Conservation (phyloP, 495 filamentous ascomycete species). For the Pyrenula massariospora region DNA sequence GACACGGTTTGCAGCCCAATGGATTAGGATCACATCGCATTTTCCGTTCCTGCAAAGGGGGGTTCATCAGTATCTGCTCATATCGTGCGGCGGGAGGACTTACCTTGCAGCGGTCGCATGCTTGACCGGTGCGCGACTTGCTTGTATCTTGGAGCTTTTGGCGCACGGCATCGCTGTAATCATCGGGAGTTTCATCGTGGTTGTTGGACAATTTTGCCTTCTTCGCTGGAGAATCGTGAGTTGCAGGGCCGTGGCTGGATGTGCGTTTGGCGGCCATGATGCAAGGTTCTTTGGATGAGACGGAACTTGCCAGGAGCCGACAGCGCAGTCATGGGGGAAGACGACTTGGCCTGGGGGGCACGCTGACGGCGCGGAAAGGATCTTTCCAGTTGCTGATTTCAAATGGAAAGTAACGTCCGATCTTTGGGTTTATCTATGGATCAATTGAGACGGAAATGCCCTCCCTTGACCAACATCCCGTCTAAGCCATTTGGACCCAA, state of each 20-base stretch:
- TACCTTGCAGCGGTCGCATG: slow-evolving; percentile 88
- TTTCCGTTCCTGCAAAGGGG: slow-evolving; percentile 56
- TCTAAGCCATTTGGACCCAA: slow-evolving; percentile 5
- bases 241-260: not conserved
- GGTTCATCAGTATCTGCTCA: not conserved
- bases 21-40: slow-evolving; percentile 68
- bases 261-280: not conserved
- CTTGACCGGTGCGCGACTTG: slow-evolving; percentile 56
- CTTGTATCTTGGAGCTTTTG: slow-evolving; percentile 50
- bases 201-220: slow-evolving; percentile 5
- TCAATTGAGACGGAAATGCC: not conserved
- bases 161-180: slow-evolving; percentile 58
- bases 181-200: slow-evolving; percentile 27
- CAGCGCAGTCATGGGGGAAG: not conserved
- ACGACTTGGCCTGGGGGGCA: not conserved
- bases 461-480: not conserved
- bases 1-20: slow-evolving; percentile 65
- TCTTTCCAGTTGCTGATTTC: not conserved
- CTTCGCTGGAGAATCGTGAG: not conserved
- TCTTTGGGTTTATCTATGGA: not conserved
- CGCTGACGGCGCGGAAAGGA: too few relatives aligned
- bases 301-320: not conserved
- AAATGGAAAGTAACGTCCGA: not conserved
- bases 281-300: not conserved
- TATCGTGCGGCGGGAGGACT: slow-evolving; percentile 4